Evolutionary conservation across 140 eudicot species (phyloP), one percentile per base, ranked within the genome.

Genomic region (Erigeron philadelphicus): DNA sequence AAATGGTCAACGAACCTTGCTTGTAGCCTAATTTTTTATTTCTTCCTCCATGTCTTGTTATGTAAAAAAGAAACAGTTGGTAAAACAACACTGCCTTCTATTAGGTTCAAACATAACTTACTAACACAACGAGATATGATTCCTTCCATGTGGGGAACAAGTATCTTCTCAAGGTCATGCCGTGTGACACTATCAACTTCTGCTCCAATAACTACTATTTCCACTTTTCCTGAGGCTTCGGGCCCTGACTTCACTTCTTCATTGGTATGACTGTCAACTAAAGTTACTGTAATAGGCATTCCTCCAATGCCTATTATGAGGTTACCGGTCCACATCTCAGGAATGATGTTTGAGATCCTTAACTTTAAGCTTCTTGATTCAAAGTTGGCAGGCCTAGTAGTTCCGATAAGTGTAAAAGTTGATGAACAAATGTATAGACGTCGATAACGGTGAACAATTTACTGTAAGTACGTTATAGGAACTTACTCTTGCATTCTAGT

Each of bases 1-100:
- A 60, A 18, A n/a, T 47, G 69, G 46, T 53, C 79, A 68, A 76
- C 78, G 38, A 73, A 52, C 69, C 81, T 63, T 45, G 85, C 90
- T 43, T 79, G 81, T 18, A 85, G 83, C 69, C 79, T 73, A 72
- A 77, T 13, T 16, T n/a, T 40, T 31, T 80, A 71, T 9, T 11
- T 71, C 59, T 59, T 85, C 59, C 10, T 79, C 87, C 83, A 80
- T 18, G 0, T 45, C 6, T 17, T 9, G 50, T 63, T 77, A 62
- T 17, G 56, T 16, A 15, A 7, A 52, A 78, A 72, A 59, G 61
- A 72, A 67, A 78, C 52, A 9, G 0, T 45, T 25, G 74, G 78
- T 23, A 78, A 53, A 59, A 6, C 44, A 48, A 50, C 62, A 12
- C 70, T 25, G 17, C 82, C 82, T 58, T 50, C 23, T 6, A 4